phyloP scores from a whole-genome alignment of 352 stramenopile species.

The Phytophthora citricola region DNA sequence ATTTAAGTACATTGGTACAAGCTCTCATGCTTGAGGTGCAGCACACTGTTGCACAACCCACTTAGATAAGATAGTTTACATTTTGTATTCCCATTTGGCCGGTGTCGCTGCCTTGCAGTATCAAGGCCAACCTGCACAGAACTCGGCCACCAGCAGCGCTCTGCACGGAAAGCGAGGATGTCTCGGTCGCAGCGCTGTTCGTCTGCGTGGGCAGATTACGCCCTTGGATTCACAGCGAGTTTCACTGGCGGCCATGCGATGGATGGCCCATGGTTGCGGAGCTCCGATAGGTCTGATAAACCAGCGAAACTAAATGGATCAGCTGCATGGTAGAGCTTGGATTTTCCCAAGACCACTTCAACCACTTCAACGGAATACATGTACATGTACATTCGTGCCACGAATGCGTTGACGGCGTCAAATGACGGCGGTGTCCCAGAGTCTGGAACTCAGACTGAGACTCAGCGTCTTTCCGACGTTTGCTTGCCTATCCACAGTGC shows the following conservation, averaged over 20 bases:
- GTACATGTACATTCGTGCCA: background rate
- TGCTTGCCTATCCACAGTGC: background rate
- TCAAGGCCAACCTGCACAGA: slow-evolving; percentile 7
- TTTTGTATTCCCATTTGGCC: background rate
- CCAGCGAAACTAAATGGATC: slow-evolving; percentile 16
- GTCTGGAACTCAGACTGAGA: too few relatives aligned
- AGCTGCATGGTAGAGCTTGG: background rate
- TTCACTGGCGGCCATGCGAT: background rate
- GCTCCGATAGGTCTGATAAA: background rate
- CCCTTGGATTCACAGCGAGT: background rate
- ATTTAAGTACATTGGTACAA: too few relatives aligned
- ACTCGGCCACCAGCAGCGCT: slow-evolving; percentile 1
- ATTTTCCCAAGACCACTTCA: slow-evolving; percentile 17
- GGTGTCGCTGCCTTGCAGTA: slow-evolving; percentile 23
- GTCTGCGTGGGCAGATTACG: slow-evolving; percentile 16
- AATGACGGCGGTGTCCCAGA: background rate
- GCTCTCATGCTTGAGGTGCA: too few relatives aligned
- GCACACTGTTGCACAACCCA: too few relatives aligned
- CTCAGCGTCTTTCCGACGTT: background rate
- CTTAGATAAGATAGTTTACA: background rate
- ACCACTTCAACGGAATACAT: slow-evolving; percentile 7
- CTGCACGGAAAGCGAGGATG: background rate
- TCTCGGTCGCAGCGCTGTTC: slow-evolving; percentile 12
- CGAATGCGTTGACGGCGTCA: background rate
- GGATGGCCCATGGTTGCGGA: too few relatives aligned